Base-by-base conservation (phyloP, 768 basidiomycete genomes). In the Mycena olivaceomarginata region DNA sequence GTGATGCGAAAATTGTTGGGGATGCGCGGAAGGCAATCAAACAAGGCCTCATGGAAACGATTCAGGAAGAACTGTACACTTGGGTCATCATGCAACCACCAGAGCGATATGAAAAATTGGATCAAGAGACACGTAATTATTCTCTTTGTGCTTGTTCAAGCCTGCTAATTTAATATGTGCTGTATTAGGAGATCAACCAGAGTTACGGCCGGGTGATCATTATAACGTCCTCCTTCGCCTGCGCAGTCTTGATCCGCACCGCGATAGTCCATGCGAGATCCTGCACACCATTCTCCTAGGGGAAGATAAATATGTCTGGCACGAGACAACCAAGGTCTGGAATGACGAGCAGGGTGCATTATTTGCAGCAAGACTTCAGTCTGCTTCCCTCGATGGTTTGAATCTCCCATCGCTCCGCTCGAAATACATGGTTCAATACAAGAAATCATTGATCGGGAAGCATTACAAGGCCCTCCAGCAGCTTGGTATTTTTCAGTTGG, bases 241-340 rank as follows among this genome's bases (percentile, higher is more conserved):
- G 4, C 62, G 70, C 5, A 48, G 70, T 41, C 41, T 62, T 18
- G 70, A 72, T 22, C 70, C 60, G 11, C 70, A 72, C 22, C 60
- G 70, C 5, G 70, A 70, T 39, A 62, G 41, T 25, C 69, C 69
- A 1, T 43, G 57, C 20, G 69, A 70, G 22, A 70, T 62, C 18
- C n/a, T 70, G 22, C 84, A 84, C 69, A 82, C 83, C 0, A 12
- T 77, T 22, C 77, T 84, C 6, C 77, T 25, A 25, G 25, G 25
- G 25, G 25, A 25, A 25, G 25, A 25, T 25, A 25, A 25, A 25
- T 25, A 25, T 25, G 25, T 25, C 25, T 25, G 25, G 25, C 25
- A 25, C 25, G 25, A 25, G 25, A 25, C 25, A 25, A 25, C 2
- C 25, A 1, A 25, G 25, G 25, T 25, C n/a, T n/a, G n/a, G n/a